Percentiles rank a stretch among this genome's conserved stretches.
phyloP scores from a whole-genome alignment of 2,329 filamentous ascomycete genomes.

The Thelonectria blattea region DNA sequence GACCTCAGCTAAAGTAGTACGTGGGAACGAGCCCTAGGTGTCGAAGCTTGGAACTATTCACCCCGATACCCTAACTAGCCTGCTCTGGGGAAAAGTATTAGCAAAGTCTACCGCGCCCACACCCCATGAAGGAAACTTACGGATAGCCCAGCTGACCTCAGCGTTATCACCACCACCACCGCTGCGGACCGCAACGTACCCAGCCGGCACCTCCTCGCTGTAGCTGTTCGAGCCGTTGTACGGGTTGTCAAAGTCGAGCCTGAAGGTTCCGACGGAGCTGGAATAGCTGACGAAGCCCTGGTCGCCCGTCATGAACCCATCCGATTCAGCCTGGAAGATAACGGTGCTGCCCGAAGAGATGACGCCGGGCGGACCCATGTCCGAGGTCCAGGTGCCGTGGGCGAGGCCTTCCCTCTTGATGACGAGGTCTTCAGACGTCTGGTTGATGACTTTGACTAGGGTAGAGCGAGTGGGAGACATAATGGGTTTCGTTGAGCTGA shows the following conservation, averaged over 20 bases:
- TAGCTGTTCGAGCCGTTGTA: neutral
- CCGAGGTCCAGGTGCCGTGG: neutral
- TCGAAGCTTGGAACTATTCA: no score
- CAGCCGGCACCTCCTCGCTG: neutral
- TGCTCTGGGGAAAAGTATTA: no score
- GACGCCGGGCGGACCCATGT: neutral
- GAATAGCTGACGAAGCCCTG: neutral
- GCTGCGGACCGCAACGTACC: neutral
- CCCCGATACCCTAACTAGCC: no score
- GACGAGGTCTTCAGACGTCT: neutral
- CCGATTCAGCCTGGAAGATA: neutral
- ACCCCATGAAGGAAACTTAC: neutral
- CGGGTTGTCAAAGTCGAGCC: neutral
- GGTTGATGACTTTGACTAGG: neutral
- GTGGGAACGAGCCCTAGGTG: no score
- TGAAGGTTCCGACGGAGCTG: neutral
- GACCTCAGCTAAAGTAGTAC: no score
- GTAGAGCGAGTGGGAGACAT: neutral
- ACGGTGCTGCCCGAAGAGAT: neutral
- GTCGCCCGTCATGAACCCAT: neutral
- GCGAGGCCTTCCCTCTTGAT: neutral
- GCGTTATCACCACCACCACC: neutral
- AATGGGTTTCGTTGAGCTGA: neutral
- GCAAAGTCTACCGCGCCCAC: no score
- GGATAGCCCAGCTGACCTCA: neutral